Evolutionary conservation across 345 rosid genomes (phyloP).

Genomic region (Erysimum cheiranthoides): DNA sequence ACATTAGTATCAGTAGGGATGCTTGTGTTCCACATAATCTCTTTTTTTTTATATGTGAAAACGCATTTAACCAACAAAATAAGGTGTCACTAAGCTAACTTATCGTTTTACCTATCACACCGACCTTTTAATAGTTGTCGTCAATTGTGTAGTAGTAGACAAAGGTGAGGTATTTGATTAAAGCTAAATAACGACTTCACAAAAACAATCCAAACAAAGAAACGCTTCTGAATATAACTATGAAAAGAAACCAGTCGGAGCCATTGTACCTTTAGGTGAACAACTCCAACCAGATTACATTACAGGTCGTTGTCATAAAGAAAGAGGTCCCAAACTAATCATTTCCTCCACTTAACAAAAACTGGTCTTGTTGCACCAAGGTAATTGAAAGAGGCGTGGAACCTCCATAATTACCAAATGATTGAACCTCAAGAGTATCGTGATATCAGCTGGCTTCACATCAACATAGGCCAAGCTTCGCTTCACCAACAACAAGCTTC

Average conservation of each 20-base stretch:
- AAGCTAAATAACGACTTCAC: neutral
- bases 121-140: neutral
- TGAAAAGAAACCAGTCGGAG: neutral
- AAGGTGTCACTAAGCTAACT: neutral
- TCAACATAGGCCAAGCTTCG: neutral
- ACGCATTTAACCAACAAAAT: too few relatives aligned
- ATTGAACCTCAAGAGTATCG: neutral
- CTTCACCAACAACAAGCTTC: neutral
- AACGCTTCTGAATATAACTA: neutral
- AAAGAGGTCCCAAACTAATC: neutral
- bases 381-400: too few relatives aligned
- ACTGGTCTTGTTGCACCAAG: neutral
- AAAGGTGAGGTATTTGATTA: neutral
- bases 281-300: neutral
- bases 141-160: neutral
- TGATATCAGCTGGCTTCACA: neutral
- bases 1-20: neutral
- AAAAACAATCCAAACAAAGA: neutral
- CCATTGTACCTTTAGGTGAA: neutral
- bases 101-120: too few relatives aligned
- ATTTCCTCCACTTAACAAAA: neutral
- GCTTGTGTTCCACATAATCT: neutral
- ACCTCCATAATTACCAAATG: too few relatives aligned
- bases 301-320: neutral
- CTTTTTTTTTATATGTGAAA: too few relatives aligned